A percentile compares a stretch with the other conserved stretches of the same genome.
phyloP scores from a whole-genome alignment of 345 rosid genomes.

The Brassica nigra region DNA sequence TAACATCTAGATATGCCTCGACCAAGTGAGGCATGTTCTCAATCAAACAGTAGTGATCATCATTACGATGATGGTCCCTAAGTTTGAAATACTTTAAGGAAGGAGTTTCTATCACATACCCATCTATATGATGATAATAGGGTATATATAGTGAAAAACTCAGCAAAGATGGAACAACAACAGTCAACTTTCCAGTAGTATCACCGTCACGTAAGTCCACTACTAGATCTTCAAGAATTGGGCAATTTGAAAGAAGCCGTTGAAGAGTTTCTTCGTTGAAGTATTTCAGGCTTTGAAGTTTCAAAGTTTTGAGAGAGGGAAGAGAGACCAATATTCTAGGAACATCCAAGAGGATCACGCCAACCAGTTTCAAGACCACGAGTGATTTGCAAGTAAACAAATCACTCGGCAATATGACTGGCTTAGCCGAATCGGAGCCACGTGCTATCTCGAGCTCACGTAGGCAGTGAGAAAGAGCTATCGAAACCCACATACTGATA shows the following conservation, averaged over 20 bases:
- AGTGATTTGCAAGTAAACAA: not conserved
- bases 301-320: constrained; percentile 3
- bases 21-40: constrained; percentile 13
- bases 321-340: not conserved
- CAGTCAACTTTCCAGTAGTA: not conserved
- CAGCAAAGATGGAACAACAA: constrained; percentile 11
- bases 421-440: accelerated
- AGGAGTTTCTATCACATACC: constrained; percentile 7
- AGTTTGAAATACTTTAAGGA: constrained; percentile 1
- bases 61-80: accelerated
- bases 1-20: not conserved
- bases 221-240: not conserved
- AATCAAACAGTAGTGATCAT: constrained; percentile 2
- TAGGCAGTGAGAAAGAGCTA: constrained; percentile 1
- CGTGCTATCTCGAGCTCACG: not conserved
- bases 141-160: not conserved
- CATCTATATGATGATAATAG: not conserved
- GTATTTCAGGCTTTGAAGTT: not conserved
- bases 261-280: not conserved
- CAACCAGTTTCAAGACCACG: not conserved
- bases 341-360: not conserved
- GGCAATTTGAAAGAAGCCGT: not conserved
- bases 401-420: not conserved
- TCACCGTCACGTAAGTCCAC: accelerated
- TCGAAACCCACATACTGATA: not conserved